phyloP scores from a whole-genome alignment of 2,329 filamentous ascomycete species.

The Diaporthe sp. region DNA sequence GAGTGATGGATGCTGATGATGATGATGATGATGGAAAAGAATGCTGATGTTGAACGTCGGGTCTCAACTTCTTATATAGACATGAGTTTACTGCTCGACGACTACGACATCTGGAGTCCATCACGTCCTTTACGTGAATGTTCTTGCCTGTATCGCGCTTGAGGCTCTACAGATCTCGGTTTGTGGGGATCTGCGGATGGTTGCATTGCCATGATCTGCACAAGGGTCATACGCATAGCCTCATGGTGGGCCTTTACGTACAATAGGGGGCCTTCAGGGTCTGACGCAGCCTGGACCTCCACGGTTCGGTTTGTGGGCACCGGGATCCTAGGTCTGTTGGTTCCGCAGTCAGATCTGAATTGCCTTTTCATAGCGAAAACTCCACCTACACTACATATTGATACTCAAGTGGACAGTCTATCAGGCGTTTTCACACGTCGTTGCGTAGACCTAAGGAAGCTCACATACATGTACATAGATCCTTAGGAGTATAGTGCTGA shows the following conservation, averaged over 20 bases:
- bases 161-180: constrained; percentile 14
- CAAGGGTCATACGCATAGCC: constrained; percentile 6
- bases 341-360: neutral
- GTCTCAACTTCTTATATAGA: constrained; percentile 6
- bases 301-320: constrained; percentile 9
- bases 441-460: neutral
- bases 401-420: neutral
- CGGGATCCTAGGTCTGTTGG: neutral
- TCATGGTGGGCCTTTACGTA: constrained; percentile 7
- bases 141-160: no score
- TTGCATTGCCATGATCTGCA: constrained; percentile 26
- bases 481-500: no score
- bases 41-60: neutral
- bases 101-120: neutral
- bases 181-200: constrained; percentile 9
- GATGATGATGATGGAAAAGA: constrained; percentile 5
- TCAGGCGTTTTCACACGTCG: neutral
- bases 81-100: no score
- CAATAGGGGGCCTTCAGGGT: neutral
- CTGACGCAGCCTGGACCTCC: constrained; percentile 7
- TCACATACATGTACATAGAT: neutral
- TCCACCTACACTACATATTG: no score
- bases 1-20: neutral
- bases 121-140: neutral
- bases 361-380: neutral